Conservation (phyloP, 2,329 filamentous ascomycete species). For the Trichoderma lentiforme region DNA sequence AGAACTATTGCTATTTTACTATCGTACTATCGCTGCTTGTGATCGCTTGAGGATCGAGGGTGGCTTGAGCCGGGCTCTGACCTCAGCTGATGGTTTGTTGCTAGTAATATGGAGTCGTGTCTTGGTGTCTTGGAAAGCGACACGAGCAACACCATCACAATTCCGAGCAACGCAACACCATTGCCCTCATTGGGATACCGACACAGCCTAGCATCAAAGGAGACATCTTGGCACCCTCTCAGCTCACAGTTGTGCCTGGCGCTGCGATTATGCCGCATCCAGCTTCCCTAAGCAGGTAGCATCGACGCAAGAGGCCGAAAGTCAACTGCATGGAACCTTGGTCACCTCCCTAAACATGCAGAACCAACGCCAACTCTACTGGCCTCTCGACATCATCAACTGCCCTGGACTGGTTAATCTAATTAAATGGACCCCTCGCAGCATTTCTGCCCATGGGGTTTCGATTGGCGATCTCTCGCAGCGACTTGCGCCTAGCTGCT, state of each 20-base stretch:
- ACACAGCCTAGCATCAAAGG: neutral
- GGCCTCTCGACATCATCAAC: neutral
- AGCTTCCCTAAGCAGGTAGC: slow-evolving; percentile 1
- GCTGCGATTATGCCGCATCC: neutral
- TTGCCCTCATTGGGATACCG: neutral
- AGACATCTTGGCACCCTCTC: neutral
- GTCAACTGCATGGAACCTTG: neutral
- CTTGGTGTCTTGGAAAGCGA: neutral
- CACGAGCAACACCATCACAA: neutral
- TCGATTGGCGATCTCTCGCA: neutral
- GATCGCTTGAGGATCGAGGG: neutral
- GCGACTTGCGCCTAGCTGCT: neutral
- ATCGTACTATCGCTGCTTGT: neutral
- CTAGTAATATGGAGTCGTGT: neutral
- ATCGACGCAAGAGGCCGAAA: neutral
- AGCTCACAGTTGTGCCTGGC: neutral
- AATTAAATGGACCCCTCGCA: neutral
- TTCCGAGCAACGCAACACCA: neutral
- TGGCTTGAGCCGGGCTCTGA: slow-evolving; percentile 4
- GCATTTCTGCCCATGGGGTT: slow-evolving; percentile 12
- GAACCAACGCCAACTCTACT: neutral
- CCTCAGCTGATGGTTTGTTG: slow-evolving; percentile 8
- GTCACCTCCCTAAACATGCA: neutral
- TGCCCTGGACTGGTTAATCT: neutral
- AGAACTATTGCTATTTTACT: neutral